Evolutionary conservation across 345 rosid genomes (phyloP), one percentile per base, ranked within the genome.

Genomic region (Citrus unshiu): DNA sequence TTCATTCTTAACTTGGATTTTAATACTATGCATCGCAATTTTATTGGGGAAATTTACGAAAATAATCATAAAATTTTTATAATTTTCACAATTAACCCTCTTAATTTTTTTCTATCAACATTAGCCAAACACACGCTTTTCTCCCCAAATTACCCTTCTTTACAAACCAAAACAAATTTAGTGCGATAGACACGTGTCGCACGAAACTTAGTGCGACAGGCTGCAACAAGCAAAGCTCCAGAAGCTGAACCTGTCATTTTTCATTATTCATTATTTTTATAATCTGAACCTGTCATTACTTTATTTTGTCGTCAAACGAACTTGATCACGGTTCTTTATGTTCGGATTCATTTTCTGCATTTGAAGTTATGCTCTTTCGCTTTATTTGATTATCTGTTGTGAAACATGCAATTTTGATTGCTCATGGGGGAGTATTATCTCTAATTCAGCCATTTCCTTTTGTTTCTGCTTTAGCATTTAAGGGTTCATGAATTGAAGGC

Each of bases 401-500:
- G 30, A 9, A 16, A 32, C 25, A 9, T 67, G 57, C n/a, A 59
- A 37, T 54, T 65, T 30, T 14, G 12, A 32, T 70, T 9, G 37
- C 14, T 70, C 24, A 13, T 58, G 35, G 40, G 40, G 49, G 22
- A 34, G 51, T 32, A 22, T 57, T 32, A 5, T 72, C 9, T 25
- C 35, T 39, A 27, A 60, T 74, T 40, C 7, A 27, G 77, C 19
- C 32, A 24, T 25, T 16, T 64, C 1, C 59, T 4, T 78, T 7
- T 64, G 62, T 9, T 7, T 70, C 9, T 70, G 6, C n/a, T 81
- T 72, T 59, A n/a, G 61, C 37, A 34, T 57, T 35, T 72, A 39
- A 39, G 79, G 74, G 9, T 51, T 72, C 71, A 65, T 65, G 79
- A 59, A 43, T 60, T 43, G 66, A 84, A 71, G 63, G 46, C 76